Percentiles rank a stretch among this genome's conserved stretches.
phyloP scores from a whole-genome alignment of 2,329 filamentous ascomycete species.

The Saccharata proteae region DNA sequence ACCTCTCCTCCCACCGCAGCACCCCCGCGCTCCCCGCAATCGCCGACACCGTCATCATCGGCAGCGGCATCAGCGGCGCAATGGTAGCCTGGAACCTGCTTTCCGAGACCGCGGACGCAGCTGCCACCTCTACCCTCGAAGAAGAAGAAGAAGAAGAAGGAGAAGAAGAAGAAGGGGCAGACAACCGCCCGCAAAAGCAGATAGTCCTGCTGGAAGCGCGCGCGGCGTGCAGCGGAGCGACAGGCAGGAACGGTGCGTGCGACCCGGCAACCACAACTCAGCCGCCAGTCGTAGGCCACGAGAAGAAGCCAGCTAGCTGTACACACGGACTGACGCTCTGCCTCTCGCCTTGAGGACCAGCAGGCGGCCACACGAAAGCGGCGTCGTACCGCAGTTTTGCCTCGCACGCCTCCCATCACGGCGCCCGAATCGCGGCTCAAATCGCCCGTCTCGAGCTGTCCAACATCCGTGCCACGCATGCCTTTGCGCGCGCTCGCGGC shows the following conservation, averaged over 20 bases:
- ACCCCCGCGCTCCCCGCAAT: neutral
- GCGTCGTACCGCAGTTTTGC: slow-evolving; percentile 35
- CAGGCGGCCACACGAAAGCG: slow-evolving; percentile 30
- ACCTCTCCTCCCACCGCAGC: neutral
- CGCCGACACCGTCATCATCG: slow-evolving; percentile 57
- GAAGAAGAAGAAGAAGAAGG: no score
- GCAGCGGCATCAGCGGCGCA: slow-evolving; percentile 62
- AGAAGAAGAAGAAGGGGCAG: slow-evolving; percentile 28
- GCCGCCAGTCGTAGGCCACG: no score
- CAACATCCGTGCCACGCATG: slow-evolving; percentile 37
- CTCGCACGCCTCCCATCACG: slow-evolving; percentile 27
- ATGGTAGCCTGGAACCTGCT: slow-evolving; percentile 53
- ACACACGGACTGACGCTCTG: neutral
- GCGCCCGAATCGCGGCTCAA: slow-evolving; percentile 31
- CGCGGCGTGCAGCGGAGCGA: slow-evolving; percentile 73
- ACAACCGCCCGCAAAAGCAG: no score
- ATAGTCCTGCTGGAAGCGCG: slow-evolving; percentile 65
- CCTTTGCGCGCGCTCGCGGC: slow-evolving; percentile 34
- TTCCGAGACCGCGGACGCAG: no score
- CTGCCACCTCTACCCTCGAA: no score
- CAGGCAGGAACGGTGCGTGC: slow-evolving; percentile 40
- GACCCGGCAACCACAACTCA: no score
- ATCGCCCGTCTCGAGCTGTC: slow-evolving; percentile 18
- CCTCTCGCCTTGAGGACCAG: slow-evolving; percentile 2
- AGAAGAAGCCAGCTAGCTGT: neutral